A percentile compares a stretch with the other conserved stretches of the same genome.
These are phyloP conservation scores for Sphagnurus paluster DNA, from an alignment of 1,284 basidiomycete genomes.

Conservation along the genomic window DNA sequence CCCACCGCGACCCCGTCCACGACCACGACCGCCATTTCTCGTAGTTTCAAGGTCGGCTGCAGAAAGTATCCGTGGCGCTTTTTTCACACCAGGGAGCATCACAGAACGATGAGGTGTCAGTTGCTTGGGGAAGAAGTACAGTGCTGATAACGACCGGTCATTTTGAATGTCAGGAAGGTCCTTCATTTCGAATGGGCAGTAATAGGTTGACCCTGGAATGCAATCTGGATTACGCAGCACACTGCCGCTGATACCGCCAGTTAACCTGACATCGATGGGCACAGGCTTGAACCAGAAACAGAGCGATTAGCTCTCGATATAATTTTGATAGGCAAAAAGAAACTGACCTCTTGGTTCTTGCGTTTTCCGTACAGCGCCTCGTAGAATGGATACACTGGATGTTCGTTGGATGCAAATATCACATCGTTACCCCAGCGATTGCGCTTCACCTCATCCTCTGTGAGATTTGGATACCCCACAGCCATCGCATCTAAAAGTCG, in stretches of 20 bases:
- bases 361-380: constrained; percentile 90
- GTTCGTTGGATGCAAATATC: constrained; percentile 85
- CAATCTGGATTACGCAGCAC: constrained; percentile 86
- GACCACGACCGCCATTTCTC: constrained; percentile 46
- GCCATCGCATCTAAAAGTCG: constrained; percentile 85
- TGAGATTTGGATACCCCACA: constrained; percentile 69
- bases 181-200: constrained; percentile 65
- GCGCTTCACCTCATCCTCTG: constrained; percentile 80
- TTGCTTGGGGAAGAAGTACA: constrained; percentile 91
- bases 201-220: constrained; percentile 90
- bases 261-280: constrained; percentile 67
- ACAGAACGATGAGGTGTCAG: constrained; percentile 83
- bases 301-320: constrained; percentile 13
- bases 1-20: constrained; percentile 53
- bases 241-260: constrained; percentile 80
- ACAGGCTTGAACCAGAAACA: constrained; percentile 49
- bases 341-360: constrained; percentile 74
- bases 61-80: constrained; percentile 63
- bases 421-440: constrained; percentile 88
- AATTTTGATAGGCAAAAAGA: constrained; percentile 7
- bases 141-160: constrained; percentile 85
- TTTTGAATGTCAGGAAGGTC: constrained; percentile 79
- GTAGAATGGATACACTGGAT: constrained; percentile 84
- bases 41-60: constrained; percentile 72
- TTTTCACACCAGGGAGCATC: constrained; percentile 75